Evolutionary conservation across 371 early-diverging fungal species (phyloP).

Genomic region (Lichtheimia corymbifera): DNA sequence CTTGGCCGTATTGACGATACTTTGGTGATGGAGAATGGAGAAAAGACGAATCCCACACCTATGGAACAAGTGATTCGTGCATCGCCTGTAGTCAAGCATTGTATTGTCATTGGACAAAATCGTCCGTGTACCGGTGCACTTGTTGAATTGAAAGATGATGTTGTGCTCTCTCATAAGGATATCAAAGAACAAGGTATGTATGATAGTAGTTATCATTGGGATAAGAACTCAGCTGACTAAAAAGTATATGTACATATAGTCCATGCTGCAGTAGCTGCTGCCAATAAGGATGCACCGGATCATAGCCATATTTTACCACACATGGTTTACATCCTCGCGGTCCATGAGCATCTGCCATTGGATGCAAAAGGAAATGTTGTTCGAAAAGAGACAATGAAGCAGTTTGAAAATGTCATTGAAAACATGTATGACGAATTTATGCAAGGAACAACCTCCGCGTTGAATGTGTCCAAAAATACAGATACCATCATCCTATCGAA

Average conservation of each 20-base stretch:
- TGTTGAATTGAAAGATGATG: conserved; percentile 12
- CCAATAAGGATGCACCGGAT: conserved; percentile 29
- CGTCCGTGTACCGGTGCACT: conserved; percentile 29
- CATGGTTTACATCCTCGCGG: conserved; percentile 40
- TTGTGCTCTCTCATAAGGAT: too few relatives aligned
- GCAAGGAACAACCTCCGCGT: too few relatives aligned
- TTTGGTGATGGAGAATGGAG: conserved; percentile 37
- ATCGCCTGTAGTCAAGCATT: conserved; percentile 18
- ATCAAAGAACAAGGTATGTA: background rate
- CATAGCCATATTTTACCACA: conserved; percentile 34
- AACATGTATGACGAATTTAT: conserved; percentile 23
- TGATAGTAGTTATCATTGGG: background rate
- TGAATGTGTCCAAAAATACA: too few relatives aligned
- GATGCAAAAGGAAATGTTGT: conserved; percentile 33
- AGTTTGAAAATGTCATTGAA: conserved; percentile 22
- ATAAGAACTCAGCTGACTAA: conserved; percentile 5
- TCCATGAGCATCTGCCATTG: conserved; percentile 9
- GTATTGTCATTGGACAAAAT: conserved; percentile 25
- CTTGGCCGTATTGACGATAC: conserved; percentile 37
- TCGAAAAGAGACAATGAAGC: conserved; percentile 17
- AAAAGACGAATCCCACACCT: conserved; percentile 42
- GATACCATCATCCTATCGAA: too few relatives aligned
- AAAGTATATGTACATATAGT: conserved; percentile 9
- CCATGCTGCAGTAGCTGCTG: conserved; percentile 24
- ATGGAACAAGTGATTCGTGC: conserved; percentile 29